Evolutionary conservation across 73 alveolate species (phyloP).

Genomic region (Paramecium biaurelia): DNA sequence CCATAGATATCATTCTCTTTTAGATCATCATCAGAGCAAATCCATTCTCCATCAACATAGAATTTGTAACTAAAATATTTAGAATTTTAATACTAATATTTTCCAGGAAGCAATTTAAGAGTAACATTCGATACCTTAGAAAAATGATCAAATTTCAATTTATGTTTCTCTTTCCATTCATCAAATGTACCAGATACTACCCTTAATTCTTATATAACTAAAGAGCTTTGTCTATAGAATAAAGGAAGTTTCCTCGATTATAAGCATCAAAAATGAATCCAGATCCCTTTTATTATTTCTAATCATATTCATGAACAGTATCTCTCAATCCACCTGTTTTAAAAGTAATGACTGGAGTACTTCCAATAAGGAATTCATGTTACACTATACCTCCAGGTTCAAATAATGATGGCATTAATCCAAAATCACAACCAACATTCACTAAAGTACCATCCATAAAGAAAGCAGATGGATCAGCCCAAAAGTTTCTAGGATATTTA

Average conservation of each 20-base stretch:
- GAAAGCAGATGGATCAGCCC: slow-evolving; percentile 98
- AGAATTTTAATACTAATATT: slow-evolving; percentile 65
- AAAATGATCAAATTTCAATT: slow-evolving; percentile 80
- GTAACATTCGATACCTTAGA: slow-evolving; percentile 81
- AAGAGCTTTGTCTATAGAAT: slow-evolving; percentile 90
- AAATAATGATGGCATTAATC: slow-evolving; percentile 96
- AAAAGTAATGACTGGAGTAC: slow-evolving; percentile 98
- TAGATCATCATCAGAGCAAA: slow-evolving; percentile 66
- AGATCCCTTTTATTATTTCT: slow-evolving; percentile 73
- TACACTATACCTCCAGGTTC: slow-evolving; percentile 99
- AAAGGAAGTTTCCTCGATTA: slow-evolving; percentile 81
- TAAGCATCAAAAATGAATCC: slow-evolving; percentile 92
- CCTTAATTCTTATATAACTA: slow-evolving; percentile 79
- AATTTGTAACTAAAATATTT: slow-evolving; percentile 39
- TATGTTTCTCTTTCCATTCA: slow-evolving; percentile 93
- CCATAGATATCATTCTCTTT: slow-evolving; percentile 65
- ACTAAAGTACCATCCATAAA: slow-evolving; percentile 95
- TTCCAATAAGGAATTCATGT: slow-evolving; percentile 98
- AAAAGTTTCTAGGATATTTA: slow-evolving; percentile 93
- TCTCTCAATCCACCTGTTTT: slow-evolving; percentile 98
- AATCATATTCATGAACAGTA: slow-evolving; percentile 65
- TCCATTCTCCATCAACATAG: slow-evolving; percentile 65
- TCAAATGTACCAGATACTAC: slow-evolving; percentile 95
- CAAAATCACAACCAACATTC: slow-evolving; percentile 97
- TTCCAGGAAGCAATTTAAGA: slow-evolving; percentile 82